Evolutionary conservation across 345 rosid species (phyloP), one percentile per base, ranked within the genome.

Genomic region (Chamaenerion angustifolium): DNA sequence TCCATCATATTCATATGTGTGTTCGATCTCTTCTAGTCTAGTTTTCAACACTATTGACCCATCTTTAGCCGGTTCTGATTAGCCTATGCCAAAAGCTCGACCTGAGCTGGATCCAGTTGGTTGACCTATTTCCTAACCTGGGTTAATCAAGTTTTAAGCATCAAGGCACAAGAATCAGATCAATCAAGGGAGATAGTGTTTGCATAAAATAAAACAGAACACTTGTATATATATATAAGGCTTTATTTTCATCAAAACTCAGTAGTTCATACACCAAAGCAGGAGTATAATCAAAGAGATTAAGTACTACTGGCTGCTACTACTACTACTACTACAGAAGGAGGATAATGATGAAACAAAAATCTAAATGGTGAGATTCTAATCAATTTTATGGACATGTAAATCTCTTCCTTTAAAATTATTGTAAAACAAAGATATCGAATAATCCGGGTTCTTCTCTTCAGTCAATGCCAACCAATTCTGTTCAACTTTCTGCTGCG

Each of bases 181-280:
- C 25, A 21, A 31, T 31, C 37, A 31, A 31, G 37, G 8, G 37
- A 31, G 10, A 4, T 31, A 21, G 1, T 21, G 25, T 31, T 31
- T 8, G 10, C 3, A 31, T 31, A 8, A 31, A 31, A 31, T 21
- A 21, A 31, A 31, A 31, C 37, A 31, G 8, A 50, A 50, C 40
- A 50, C 1, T 12, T 50, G 42, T 21, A 14, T 50, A 14, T 49
- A 9, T 50, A 31, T 50, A 8, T 35, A 31, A 50, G 15, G 35
- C 54, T 27, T 35, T 35, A 50, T 35, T 35, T 35, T 8, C 27
- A 17, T 8, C 53, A 50, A 31, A 31, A 50, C 54, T 35, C 40
- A 18, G 8, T 31, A 31, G 43, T 35, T 50, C 54, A 27, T 50
- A 50, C 54, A 31, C 43, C 54, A 31, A 27, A n/a, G 11, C 18